Percentiles rank a stretch among this genome's conserved stretches.
Evolutionary conservation across 192 early-diverging fungal genomes (phyloP).

Genomic region (Gaertneriomyces sp.): DNA sequence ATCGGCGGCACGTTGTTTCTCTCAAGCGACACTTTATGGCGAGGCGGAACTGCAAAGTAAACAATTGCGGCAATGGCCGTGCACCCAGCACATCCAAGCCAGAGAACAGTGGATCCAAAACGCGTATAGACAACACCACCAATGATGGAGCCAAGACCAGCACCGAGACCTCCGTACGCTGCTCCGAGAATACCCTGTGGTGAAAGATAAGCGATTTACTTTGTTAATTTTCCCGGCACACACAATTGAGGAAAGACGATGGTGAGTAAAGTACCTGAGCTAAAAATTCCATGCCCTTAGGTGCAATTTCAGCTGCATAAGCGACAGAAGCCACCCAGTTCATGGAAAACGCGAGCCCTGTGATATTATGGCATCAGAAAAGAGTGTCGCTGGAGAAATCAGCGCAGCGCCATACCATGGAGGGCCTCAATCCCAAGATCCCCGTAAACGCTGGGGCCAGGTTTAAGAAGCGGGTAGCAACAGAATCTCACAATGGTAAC

Average conservation of each 20-base stretch:
- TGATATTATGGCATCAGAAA: not conserved
- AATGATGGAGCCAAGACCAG: constrained; percentile 25
- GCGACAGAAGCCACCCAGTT: constrained; percentile 27
- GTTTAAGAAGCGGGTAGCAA: constrained; percentile 21
- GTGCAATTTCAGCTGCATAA: constrained; percentile 17
- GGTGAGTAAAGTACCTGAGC: constrained; percentile 17
- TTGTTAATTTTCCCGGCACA: too few relatives aligned
- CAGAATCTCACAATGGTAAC: constrained; percentile 18
- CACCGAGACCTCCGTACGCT: constrained; percentile 27
- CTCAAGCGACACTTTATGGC: not conserved
- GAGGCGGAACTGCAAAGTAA: constrained; percentile 16
- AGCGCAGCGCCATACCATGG: constrained; percentile 14
- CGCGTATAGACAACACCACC: constrained; percentile 22
- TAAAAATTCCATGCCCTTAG: constrained; percentile 29
- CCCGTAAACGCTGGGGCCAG: constrained; percentile 13
- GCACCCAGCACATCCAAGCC: constrained; percentile 15
- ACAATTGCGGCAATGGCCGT: constrained; percentile 12
- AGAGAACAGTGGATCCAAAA: constrained; percentile 20
- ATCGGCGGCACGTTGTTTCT: constrained; percentile 10
- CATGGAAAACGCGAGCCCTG: constrained; percentile 24
- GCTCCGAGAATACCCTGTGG: constrained; percentile 29
- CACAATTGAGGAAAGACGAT: not conserved
- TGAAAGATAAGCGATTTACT: not conserved
- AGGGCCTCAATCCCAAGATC: constrained; percentile 18
- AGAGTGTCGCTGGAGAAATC: not conserved